Base-by-base conservation (phyloP, 192 early-diverging fungal species). In the Entomortierella parvispora region DNA sequence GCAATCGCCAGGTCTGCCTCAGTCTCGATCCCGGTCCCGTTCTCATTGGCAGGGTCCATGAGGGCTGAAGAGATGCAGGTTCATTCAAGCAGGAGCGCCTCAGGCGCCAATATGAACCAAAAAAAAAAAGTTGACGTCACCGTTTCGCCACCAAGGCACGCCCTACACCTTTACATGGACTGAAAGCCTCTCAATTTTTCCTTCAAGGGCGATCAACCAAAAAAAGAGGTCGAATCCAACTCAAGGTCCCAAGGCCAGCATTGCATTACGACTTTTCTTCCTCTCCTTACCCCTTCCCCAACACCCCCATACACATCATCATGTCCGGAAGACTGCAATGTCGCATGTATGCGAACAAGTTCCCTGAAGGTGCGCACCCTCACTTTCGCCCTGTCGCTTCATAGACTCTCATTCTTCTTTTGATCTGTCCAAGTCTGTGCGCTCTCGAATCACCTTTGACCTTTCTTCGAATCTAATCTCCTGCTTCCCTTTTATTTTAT, bases 281-380 rank as follows among this genome's bases (percentile, higher is more conserved):
- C 26, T n/a, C n/a, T 9, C 54, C n/a, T 49, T 49, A 6, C 22
- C n/a, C 22, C 18, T 18, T 5, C n/a, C 18, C 14, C 47, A 15
- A 14, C 47, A 49, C 47, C 47, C 5, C 37, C 37, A 12, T 9
- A 9, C 37, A 40, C 37, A 40, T 37, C 51, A 65, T 28, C 51
- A 65, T 65, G 62, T 65, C 62, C 28, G 62, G 62, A 65, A 53
- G 62, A 68, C 80, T 85, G 28, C 82, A 83, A 63, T 97, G 92
- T 83, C 93, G 95, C 60, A 96, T 95, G 89, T 99, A 99, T 87
- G 92, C 96, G 80, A 85, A 89, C 61, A 86, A 88, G 71, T 97
- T 91, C 83, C 97, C 97, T 18, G 90, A 97, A 82, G 54, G 54
- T 56, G 34, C 54, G n/a, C 14, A 17, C 53, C 20, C 26, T 51